These are phyloP conservation scores for Reutealis trisperma DNA, from an alignment of 345 rosid species.

Conservation along the genomic window DNA sequence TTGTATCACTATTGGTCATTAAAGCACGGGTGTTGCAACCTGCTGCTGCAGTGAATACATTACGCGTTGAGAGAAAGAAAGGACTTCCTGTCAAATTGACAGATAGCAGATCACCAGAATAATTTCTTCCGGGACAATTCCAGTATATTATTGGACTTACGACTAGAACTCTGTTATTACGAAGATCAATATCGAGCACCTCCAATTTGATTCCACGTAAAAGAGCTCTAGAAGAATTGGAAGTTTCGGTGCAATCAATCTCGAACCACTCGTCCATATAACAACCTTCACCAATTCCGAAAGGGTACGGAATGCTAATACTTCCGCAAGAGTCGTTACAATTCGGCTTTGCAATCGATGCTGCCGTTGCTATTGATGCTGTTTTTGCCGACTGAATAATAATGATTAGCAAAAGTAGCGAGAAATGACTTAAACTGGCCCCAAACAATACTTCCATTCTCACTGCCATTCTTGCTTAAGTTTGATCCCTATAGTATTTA, in stretches of 20 bases:
- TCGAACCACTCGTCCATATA: neutral
- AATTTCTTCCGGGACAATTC: neutral
- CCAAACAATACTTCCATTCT: too few relatives aligned
- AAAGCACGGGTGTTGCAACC: conserved; percentile 21
- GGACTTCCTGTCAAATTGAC: conserved; percentile 12
- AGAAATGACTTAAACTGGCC: too few relatives aligned
- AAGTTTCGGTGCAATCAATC: neutral
- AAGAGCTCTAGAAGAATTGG: neutral
- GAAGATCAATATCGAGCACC: neutral
- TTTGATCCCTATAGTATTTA: too few relatives aligned
- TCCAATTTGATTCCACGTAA: neutral
- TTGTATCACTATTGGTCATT: neutral
- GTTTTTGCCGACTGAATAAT: too few relatives aligned
- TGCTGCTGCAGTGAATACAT: neutral
- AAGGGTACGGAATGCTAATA: conserved; percentile 18
- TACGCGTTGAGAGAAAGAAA: neutral
- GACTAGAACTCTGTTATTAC: too few relatives aligned
- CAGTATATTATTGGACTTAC: too few relatives aligned
- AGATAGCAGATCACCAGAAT: neutral
- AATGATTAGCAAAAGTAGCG: too few relatives aligned
- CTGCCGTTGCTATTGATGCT: neutral
- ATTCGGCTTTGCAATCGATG: neutral
- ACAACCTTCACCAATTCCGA: conserved; percentile 14
- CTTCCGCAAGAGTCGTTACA: conserved; percentile 14
- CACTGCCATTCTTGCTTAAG: too few relatives aligned